These are phyloP conservation scores for Aphanomyces euteiches DNA, from an alignment of 352 stramenopile genomes.

Conservation along the genomic window DNA sequence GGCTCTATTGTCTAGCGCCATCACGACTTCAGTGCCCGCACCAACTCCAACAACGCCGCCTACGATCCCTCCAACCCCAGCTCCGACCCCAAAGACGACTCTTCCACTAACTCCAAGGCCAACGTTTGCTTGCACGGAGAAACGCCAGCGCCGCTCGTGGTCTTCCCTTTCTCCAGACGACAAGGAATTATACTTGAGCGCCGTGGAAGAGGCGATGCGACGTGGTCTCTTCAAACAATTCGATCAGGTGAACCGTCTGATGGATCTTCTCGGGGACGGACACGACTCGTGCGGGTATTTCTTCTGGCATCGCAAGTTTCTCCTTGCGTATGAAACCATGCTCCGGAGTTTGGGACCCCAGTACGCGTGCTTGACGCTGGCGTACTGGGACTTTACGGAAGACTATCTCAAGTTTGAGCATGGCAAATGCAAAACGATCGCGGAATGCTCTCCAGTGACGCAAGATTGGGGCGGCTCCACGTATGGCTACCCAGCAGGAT, in stretches of 20 bases:
- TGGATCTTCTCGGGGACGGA: constrained; percentile 31
- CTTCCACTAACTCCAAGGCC: no score
- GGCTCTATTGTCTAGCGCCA: neutral
- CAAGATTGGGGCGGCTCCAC: constrained; percentile 31
- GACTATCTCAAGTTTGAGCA: constrained; percentile 32
- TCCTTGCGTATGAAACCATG: constrained; percentile 86
- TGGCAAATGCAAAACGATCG: constrained; percentile 32
- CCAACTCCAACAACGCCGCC: constrained; percentile 19
- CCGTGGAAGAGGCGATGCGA: constrained; percentile 71
- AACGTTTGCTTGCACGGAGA: no score
- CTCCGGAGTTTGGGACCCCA: constrained; percentile 68
- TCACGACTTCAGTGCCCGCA: neutral
- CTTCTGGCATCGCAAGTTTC: constrained; percentile 79
- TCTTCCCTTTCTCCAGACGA: no score
- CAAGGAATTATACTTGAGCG: constrained; percentile 64
- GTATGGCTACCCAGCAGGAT: neutral
- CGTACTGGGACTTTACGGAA: constrained; percentile 85
- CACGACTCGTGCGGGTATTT: constrained; percentile 48
- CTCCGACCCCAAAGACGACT: no score
- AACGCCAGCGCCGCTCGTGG: no score
- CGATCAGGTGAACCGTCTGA: constrained; percentile 78
- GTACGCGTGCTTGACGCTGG: constrained; percentile 77
- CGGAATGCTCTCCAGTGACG: constrained; percentile 32
- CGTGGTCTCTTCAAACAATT: constrained; percentile 84
- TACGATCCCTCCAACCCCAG: constrained; percentile 33